A percentile compares a stretch with the other conserved stretches of the same genome.
These are phyloP conservation scores for Diaporthe helianthi DNA, from an alignment of 2,329 filamentous ascomycete species.

Conservation along the genomic window DNA sequence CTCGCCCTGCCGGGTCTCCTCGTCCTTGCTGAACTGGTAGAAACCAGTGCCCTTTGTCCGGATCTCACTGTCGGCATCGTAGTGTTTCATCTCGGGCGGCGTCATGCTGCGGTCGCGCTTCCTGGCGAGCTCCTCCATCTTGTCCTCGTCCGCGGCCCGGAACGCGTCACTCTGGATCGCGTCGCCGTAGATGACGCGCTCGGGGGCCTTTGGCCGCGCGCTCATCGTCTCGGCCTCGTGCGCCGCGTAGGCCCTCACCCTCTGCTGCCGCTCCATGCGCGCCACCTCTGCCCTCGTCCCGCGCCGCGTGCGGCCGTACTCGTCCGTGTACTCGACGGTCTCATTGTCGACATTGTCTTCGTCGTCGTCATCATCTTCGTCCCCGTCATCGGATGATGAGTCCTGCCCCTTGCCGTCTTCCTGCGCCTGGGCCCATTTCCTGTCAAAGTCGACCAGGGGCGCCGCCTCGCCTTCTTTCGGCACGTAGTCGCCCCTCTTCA, in stretches of 20 bases:
- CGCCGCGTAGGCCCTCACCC: slow-evolving; percentile 59
- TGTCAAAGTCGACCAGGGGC: slow-evolving; percentile 88
- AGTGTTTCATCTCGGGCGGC: slow-evolving; percentile 81
- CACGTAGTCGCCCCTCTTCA: slow-evolving; percentile 90
- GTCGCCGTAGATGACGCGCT: slow-evolving; percentile 82
- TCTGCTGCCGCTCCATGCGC: slow-evolving; percentile 63
- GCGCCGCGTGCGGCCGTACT: slow-evolving; percentile 83
- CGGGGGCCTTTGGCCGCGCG: slow-evolving; percentile 70
- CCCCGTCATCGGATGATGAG: slow-evolving; percentile 46
- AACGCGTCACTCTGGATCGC: slow-evolving; percentile 86
- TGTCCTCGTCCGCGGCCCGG: slow-evolving; percentile 71
- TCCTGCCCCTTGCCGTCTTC: slow-evolving; percentile 49
- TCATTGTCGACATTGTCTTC: slow-evolving; percentile 58
- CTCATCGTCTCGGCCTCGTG: slow-evolving; percentile 73
- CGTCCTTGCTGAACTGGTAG: slow-evolving; percentile 85
- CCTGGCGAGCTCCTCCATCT: slow-evolving; percentile 80
- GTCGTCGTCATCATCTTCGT: slow-evolving; percentile 59
- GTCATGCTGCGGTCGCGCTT: slow-evolving; percentile 82
- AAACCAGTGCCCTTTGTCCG: slow-evolving; percentile 90
- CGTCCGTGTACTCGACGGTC: slow-evolving; percentile 86
- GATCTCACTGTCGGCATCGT: slow-evolving; percentile 84
- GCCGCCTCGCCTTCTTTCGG: slow-evolving; percentile 68
- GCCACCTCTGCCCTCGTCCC: slow-evolving; percentile 75
- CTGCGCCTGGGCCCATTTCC: slow-evolving; percentile 85
- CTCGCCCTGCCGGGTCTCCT: slow-evolving; percentile 68